Percentiles rank a stretch among this genome's conserved stretches.
phyloP scores from a whole-genome alignment of 257 asterid species.

The Lycium barbarum region DNA sequence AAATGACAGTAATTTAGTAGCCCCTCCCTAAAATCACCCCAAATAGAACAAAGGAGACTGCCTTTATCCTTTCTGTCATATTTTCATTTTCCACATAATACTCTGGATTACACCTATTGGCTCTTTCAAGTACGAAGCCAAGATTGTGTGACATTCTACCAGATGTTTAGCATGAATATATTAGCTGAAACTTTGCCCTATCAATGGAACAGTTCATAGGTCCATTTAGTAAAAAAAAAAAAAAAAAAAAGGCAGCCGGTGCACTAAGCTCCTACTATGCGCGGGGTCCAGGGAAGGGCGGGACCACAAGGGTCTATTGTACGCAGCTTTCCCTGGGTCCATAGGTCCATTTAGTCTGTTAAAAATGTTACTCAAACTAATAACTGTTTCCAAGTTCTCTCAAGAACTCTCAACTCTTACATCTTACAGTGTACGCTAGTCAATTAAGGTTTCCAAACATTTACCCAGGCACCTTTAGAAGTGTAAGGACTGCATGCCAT shows the following conservation, averaged over 20 bases:
- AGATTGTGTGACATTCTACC: not conserved
- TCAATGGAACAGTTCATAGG: not conserved
- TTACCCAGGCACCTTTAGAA: conserved; percentile 15
- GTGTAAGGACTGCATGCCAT: conserved; percentile 1
- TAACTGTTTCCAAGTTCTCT: not conserved
- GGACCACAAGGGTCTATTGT: too few relatives aligned
- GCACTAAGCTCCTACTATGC: too few relatives aligned
- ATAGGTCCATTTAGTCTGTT: not conserved
- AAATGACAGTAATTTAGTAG: conserved; percentile 17
- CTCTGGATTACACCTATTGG: not conserved
- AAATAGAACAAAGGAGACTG: not conserved
- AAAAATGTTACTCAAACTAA: not conserved
- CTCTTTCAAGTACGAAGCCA: not conserved
- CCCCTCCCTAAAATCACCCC: conserved; percentile 2
- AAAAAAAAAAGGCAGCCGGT: too few relatives aligned
- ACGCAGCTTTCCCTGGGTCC: not conserved
- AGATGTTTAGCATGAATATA: not conserved
- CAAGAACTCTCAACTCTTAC: not conserved
- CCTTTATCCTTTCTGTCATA: conserved; percentile 1
- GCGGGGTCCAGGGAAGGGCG: too few relatives aligned
- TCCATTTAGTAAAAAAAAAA: not conserved
- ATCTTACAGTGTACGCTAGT: conserved; percentile 5
- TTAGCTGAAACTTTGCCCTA: not conserved
- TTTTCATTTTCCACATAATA: not conserved
- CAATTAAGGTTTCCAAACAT: not conserved